These are phyloP conservation scores for Epicoccum sorghinum DNA, from an alignment of 2,329 filamentous ascomycete species.

Conservation along the genomic window DNA sequence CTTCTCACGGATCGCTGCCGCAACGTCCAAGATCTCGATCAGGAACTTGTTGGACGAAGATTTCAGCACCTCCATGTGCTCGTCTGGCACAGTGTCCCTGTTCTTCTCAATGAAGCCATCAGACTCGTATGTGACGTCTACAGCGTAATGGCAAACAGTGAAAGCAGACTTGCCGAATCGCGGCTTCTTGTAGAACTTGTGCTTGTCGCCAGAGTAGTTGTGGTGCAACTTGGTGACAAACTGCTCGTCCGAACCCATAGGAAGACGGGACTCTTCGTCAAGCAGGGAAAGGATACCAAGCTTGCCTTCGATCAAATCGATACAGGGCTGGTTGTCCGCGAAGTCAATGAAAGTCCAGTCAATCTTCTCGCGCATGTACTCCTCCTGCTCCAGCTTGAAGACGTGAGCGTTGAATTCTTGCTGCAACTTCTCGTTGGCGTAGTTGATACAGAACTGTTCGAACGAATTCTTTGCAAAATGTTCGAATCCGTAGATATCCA, in stretches of 20 bases:
- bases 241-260: slow-evolving; percentile 96
- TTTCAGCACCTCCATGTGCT: slow-evolving; percentile 92
- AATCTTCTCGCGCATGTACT: slow-evolving; percentile 94
- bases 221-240: slow-evolving; percentile 96
- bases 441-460: slow-evolving; percentile 99
- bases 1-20: slow-evolving; percentile 86
- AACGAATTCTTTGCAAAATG: slow-evolving; percentile 99
- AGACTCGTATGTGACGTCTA: slow-evolving; percentile 98
- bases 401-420: slow-evolving; percentile 99
- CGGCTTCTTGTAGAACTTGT: slow-evolving; percentile 98
- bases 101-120: slow-evolving; percentile 99
- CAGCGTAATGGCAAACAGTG: slow-evolving; percentile 96
- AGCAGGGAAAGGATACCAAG: slow-evolving; percentile 89
- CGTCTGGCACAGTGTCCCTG: slow-evolving; percentile 95
- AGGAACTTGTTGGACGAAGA: slow-evolving; percentile 86
- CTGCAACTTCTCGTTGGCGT: slow-evolving; percentile 98
- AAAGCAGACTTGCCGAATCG: slow-evolving; percentile 97
- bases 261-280: slow-evolving; percentile 94
- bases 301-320: slow-evolving; percentile 96
- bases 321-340: slow-evolving; percentile 98
- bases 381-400: slow-evolving; percentile 98
- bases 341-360: slow-evolving; percentile 99
- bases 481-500: slow-evolving; percentile 99
- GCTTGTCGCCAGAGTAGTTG: slow-evolving; percentile 88
- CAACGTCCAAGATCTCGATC: slow-evolving; percentile 81